Evolutionary conservation across 768 basidiomycete genomes (phyloP), one percentile per base, ranked within the genome.

Genomic region (Leccinum ochraceum): DNA sequence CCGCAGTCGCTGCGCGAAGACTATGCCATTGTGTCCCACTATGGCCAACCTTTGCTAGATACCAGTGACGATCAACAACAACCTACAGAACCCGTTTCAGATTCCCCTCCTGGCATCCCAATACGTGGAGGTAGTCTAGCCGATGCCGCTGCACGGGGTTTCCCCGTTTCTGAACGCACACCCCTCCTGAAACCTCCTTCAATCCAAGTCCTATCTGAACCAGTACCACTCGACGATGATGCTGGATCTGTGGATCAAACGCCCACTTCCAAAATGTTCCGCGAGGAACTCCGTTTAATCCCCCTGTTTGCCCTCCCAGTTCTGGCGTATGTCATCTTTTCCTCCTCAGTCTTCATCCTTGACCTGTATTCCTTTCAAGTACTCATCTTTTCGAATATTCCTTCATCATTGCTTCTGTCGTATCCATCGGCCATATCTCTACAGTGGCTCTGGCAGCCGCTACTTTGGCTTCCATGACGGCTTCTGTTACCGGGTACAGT

Each of bases 341-440:
- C 53, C 44, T 34, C 13, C 34, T 34, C 9, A 8, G 14, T 32
- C 1, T n/a, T 63, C 50, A 26, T 10, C 4, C 63, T 64, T 26
- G 63, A 22, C 5, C 20, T n/a, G 9, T 20, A 34, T 44, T 53
- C 52, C 49, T 13, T 24, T 30, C 46, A 46, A 92, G 92, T 6
- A 88, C 92, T 3, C 89, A 92, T 63, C 54, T 93, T 20, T 80
- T 92, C 20, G 95, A 98, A 71, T 95, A 91, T 72, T 91, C 89
- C 9, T 84, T 98, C 36, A 83, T 93, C 51, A 80, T 96, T 42
- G 87, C 87, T 3, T 88, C 92, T 11, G 92, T 96, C 53, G 74
- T 98, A 37, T 88, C 88, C 11, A 90, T 96, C 24, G 96, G 96
- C 0, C 96, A 98, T 73, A 75, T 98, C 11, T 94, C 93, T 1